phyloP scores from a whole-genome alignment of 1,284 basidiomycete genomes.

The Boletellus deceptivus region DNA sequence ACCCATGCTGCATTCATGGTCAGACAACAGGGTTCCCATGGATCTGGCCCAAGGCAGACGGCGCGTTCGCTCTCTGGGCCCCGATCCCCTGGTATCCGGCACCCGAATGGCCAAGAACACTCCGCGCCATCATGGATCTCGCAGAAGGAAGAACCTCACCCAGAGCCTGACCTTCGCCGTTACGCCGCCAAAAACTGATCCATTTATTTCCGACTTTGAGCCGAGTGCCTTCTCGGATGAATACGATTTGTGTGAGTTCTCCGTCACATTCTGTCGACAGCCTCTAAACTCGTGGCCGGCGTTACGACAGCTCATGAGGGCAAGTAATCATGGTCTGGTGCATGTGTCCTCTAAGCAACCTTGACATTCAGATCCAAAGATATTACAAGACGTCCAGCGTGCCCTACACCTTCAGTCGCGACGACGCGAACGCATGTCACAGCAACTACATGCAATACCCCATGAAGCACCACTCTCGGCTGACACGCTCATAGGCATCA shows the following conservation, averaged over 20 bases:
- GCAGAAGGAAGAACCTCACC: slow-evolving; percentile 17
- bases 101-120: slow-evolving; percentile 15
- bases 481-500: slow-evolving; percentile 19
- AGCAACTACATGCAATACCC: slow-evolving; percentile 35
- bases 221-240: slow-evolving; percentile 58
- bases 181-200: slow-evolving; percentile 23
- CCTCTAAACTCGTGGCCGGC: slow-evolving; percentile 16
- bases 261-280: slow-evolving; percentile 6
- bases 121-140: slow-evolving; percentile 16
- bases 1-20: slow-evolving; percentile 14
- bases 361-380: slow-evolving; percentile 55
- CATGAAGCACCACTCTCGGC: slow-evolving; percentile 25
- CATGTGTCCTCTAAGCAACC: slow-evolving; percentile 10
- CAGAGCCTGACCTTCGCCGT: slow-evolving; percentile 13
- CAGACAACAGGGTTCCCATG: slow-evolving; percentile 9
- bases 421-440: slow-evolving; percentile 56
- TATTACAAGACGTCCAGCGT: slow-evolving; percentile 72
- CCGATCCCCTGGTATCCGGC: slow-evolving; percentile 18
- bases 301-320: slow-evolving; percentile 60
- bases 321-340: slow-evolving; percentile 31
- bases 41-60: slow-evolving; percentile 17
- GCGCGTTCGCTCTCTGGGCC: slow-evolving; percentile 23
- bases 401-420: slow-evolving; percentile 67
- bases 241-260: slow-evolving; percentile 65
- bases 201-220: slow-evolving; percentile 34